Evolutionary conservation across 176 grass and related monocot species (phyloP), one percentile per base, ranked within the genome.

Genomic region (Musa beccarii): DNA sequence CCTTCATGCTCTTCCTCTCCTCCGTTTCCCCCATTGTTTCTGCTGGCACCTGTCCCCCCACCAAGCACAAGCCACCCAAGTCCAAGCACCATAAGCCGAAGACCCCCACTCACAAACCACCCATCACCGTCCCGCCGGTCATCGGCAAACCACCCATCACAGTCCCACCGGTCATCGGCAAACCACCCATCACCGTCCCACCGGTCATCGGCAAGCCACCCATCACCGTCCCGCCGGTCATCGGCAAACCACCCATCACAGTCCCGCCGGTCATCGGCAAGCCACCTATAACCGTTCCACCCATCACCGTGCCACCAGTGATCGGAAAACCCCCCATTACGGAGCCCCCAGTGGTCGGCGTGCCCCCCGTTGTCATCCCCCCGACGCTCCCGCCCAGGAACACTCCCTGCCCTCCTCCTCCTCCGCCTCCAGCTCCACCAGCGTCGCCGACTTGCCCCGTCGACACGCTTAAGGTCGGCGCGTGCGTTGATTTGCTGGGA

Each of bases 401-500:
- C 53, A 77, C 65, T 21, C 86, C 83, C 8, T 72, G 79, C 73
- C 83, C 86, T 2, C 89, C 88, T 1, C 52, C 88, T 15, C 84
- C 88, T 3, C 53, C 77, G 1, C 68, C 76, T 2, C 81, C 84
- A 0, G 11, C 85, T 24, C 43, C 83, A 14, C 74, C 68, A 21
- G 9, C 59, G 28, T 68, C 28, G 2, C 26, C 66, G 59, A 81
- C 73, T 1, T 96, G 93, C 77, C 93, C 93, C 2, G 90, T 74
- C 59, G 90, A 96, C 80, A 81, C 90, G 19, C 83, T 96, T 21
- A 96, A 96, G 81, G 56, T 96, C 53, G 93, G 90, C 1, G 93
- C 93, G 53, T 96, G 93, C 79, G 93, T 96, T 53, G 93, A 96
- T 76, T 78, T 96, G 71, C 83, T 96, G 49, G 90, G 90, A 14